A percentile compares a stretch with the other conserved stretches of the same genome.
phyloP scores from a whole-genome alignment of 495 filamentous ascomycete genomes.

The Penicillium canariense region DNA sequence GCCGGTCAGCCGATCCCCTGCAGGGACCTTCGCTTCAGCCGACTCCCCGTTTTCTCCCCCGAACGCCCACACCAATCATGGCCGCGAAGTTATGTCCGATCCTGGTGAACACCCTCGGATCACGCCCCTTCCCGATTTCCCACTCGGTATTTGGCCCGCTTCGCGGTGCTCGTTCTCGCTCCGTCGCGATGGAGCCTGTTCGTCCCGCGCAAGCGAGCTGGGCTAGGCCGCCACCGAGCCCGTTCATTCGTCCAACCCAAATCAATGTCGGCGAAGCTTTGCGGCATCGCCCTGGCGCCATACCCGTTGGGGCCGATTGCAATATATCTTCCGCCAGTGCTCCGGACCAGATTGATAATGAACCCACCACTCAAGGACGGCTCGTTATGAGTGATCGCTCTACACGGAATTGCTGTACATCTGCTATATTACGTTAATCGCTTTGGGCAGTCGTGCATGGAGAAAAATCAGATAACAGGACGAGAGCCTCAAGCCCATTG shows the following conservation, averaged over 20 bases:
- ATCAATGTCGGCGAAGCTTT: background rate
- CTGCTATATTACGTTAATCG: background rate
- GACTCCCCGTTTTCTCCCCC: too few relatives aligned
- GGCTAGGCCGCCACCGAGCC: background rate
- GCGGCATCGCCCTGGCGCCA: slow-evolving; percentile 3
- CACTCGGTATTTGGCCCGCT: background rate
- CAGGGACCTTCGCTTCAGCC: too few relatives aligned
- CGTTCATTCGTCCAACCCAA: background rate
- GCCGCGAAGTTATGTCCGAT: too few relatives aligned
- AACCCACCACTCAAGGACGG: too few relatives aligned
- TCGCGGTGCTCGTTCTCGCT: background rate
- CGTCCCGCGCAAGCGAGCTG: background rate
- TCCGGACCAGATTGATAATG: background rate
- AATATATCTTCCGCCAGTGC: background rate
- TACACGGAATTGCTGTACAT: background rate
- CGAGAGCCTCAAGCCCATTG: background rate
- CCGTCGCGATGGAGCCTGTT: background rate
- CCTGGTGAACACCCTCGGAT: too few relatives aligned
- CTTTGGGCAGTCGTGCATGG: background rate
- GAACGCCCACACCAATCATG: too few relatives aligned
- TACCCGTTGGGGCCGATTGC: background rate
- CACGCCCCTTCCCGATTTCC: background rate
- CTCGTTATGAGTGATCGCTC: background rate
- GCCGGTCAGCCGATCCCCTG: too few relatives aligned
- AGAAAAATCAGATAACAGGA: background rate